Base-by-base conservation (phyloP, 2,329 filamentous ascomycete species). In the Alternaria triticimaculans region DNA sequence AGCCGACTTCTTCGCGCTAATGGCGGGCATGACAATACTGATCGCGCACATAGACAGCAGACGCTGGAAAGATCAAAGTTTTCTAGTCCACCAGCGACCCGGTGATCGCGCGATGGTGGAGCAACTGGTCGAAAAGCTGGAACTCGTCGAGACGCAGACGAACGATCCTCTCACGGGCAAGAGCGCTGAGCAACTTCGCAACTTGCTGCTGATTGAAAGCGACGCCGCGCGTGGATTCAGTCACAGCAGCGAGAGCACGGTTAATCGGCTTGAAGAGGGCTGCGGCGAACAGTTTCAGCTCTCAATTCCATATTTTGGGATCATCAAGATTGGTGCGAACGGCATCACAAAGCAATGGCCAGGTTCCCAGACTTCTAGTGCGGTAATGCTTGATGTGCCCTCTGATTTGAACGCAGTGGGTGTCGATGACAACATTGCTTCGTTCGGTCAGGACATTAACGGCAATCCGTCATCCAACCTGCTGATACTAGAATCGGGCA, bases 251-350 rank as follows among this genome's bases (percentile, higher is more conserved):
- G 25, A 45, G 14, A 50, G 41, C 21, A 62, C 56, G 3, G 33
- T 65, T 0, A 37, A 6, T 18, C 33, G 44, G 15, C 43, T 65
- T n/a, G 33, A 59, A 28, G 44, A 56, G 21, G 28, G 44, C 14
- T 53, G 55, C 11, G 57, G 60, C 14, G 60, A 59, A 25, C 53
- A 56, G 8, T 56, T 63, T n/a, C 54, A 44, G 9, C 43, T 63
- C 12, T 18, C 46, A 4, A 72, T 77, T 41, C 76, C 76, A 2
- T 79, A 76, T 58, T 76, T 78, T 63, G 76, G 77, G 9, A 72
- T 70, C 23, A 71, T 80, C 57, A 75, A 67, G 18, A 78, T 80
- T 62, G 63, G 69, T 1, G 70, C 68, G 12, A 67, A 71, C n/a
- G 67, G 69, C 3, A 58, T 63, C 43, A 60, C 56, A 1, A 60